Evolutionary conservation across 495 filamentous ascomycete genomes (phyloP), one percentile per base, ranked within the genome.

Genomic region (Penicillium goetzii): DNA sequence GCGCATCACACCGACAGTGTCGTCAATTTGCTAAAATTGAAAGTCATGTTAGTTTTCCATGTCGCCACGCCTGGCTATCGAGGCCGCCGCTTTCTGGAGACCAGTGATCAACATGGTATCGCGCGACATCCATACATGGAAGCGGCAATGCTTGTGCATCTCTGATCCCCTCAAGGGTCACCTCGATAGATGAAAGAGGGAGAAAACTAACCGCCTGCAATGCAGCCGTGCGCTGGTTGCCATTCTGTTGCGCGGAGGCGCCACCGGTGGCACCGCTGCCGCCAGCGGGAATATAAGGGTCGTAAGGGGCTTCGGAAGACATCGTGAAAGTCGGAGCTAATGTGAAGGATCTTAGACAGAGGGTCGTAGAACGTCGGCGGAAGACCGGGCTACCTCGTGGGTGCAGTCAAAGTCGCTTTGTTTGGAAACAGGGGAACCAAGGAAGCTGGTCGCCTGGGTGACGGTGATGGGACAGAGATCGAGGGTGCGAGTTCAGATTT

Each of bases 1-100:
- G 65, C 89, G 88, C 93, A 97, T 96, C 54, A 93, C 89, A 70
- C 88, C 88, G 73, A 97, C 90, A 28, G 93, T 96, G 69, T 92
- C 90, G 72, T 98, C 89, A 78, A 99, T 96, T 97, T 97, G 90
- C 95, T 99, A 78, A 23, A 56, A 40, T n/a, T n/a, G 33, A 38
- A 68, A 43, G 21, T 21, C 10, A 30, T 38, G 58, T 78, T 66
- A 72, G 72, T 60, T 58, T 28, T 25, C 30, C 4, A 25, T 10
- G 30, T 63, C 54, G 33, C 38, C 57, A 11, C 32, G 49, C 23
- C 45, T 23, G 51, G n/a, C 15, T 26, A 21, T 26, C 62, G 30
- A 61, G 50, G 47, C 47, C 30, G 54, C 51, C 19, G 19, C 53
- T 59, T 49, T 56, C n/a, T 6, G n/a, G 47, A 26, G 47, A 65